A percentile compares a stretch with the other conserved stretches of the same genome.
Conservation (phyloP, 768 basidiomycete species). For the Naganishia vaughanmartiniae region DNA sequence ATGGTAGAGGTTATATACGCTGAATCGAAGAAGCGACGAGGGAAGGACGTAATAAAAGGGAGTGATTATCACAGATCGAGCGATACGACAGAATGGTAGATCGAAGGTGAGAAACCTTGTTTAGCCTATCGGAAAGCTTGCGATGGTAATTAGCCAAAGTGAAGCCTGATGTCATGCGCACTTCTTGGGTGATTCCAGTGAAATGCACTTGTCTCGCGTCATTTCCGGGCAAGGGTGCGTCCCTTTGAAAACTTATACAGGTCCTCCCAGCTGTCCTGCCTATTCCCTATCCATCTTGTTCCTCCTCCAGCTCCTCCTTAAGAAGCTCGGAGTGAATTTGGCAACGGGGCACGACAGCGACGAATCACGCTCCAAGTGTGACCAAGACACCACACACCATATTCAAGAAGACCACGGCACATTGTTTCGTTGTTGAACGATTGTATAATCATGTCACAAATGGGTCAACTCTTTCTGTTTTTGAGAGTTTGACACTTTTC, state of each 20-base stretch:
- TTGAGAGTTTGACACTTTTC: neutral
- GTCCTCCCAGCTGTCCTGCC: no score
- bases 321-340: no score
- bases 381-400: neutral
- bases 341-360: no score
- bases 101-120: neutral
- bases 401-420: neutral
- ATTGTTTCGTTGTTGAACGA: slow-evolving; percentile 18
- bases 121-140: neutral
- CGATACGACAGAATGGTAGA: neutral
- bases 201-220: neutral
- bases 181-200: neutral
- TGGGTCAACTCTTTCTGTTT: slow-evolving; percentile 6
- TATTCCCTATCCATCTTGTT: no score
- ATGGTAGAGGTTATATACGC: neutral
- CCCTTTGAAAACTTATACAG: no score
- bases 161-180: neutral
- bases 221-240: neutral
- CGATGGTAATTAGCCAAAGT: neutral
- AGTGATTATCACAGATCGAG: neutral
- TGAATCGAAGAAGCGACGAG: neutral
- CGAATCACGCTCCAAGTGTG: no score
- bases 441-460: slow-evolving; percentile 23
- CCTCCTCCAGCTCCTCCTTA: no score
- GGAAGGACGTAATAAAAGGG: neutral